phyloP scores from a whole-genome alignment of 768 basidiomycete species.

The Daedaleopsis nitida region DNA sequence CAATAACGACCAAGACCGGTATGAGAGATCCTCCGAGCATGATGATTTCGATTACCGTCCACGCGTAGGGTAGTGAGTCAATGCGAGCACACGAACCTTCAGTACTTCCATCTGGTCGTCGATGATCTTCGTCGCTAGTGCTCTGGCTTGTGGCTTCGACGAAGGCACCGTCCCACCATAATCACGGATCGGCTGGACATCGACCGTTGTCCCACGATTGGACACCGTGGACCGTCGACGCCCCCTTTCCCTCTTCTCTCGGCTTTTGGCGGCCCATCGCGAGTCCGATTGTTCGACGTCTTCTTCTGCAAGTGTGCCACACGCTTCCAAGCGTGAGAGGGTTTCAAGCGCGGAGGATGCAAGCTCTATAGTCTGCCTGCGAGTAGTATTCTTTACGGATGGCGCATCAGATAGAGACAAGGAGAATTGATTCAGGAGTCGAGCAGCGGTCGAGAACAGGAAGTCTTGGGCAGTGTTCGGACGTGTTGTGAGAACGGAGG shows the following conservation, averaged over 20 bases:
- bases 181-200: constrained; percentile 33
- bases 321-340: neutral
- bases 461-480: constrained; percentile 4
- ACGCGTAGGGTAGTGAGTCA: no score
- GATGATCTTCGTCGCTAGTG: constrained; percentile 22
- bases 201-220: constrained; percentile 18
- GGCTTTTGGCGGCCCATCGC: neutral
- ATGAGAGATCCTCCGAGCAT: no score
- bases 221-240: constrained; percentile 12
- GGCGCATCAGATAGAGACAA: constrained; percentile 2
- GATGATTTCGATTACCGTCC: no score
- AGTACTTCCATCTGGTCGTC: constrained; percentile 30
- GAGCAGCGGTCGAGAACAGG: neutral
- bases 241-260: neutral
- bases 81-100: constrained; percentile 24
- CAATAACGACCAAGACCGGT: no score
- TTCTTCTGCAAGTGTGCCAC: neutral
- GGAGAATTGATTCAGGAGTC: constrained; percentile 9
- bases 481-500: neutral
- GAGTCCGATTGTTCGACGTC: neutral
- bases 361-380: neutral
- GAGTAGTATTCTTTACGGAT: neutral
- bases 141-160: constrained; percentile 22
- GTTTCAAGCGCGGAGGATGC: neutral
- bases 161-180: constrained; percentile 33